Evolutionary conservation across 2,329 filamentous ascomycete species (phyloP), one percentile per base, ranked within the genome.

Genomic region (Chrysoporthe deuterocubensis): DNA sequence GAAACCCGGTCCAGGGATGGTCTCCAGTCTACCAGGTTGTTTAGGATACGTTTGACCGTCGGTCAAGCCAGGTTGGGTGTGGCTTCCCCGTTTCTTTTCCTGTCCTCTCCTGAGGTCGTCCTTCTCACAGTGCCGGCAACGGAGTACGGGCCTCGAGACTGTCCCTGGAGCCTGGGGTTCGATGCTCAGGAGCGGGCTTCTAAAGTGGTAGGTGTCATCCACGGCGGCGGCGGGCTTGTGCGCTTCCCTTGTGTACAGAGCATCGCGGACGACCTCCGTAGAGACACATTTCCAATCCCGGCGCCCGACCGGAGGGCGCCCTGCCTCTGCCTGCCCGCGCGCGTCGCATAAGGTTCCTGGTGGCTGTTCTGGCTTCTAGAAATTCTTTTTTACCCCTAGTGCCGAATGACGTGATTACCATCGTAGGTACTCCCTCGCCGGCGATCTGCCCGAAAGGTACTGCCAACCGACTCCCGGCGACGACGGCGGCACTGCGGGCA

Each of bases 321-420:
- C n/a, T 14, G 54, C 16, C 44, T 42, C 54, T 54, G 50, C 50
- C 26, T 54, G 50, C 50, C 26, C 54, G 6, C 26, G 26, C 2
- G 26, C 26, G 26, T 26, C 26, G 26, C 26, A 26, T 26, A 26
- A 57, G 21, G 26, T 34, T 16, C 54, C 21, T 34, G 7, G 18
- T 8, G 14, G 54, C 32, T 37, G 26, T 4, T 6, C 46, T 48
- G 34, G 42, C 43, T 67, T 66, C 62, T 65, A 32, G 66, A 69
- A 66, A 63, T 54, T 67, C 64, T 60, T 46, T 56, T 59, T 43
- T 32, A 48, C 43, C 42, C 40, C 43, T 67, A 67, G 67, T 64
- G 57, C 61, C 56, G 40, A n/a, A 70, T 70, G 65, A 64, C 69
- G 69, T 70, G 69, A 63, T 70, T 64, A 54, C 50, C 21, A 54